phyloP scores from a whole-genome alignment of 441 rosid species.

The Jatropha podagrica region DNA sequence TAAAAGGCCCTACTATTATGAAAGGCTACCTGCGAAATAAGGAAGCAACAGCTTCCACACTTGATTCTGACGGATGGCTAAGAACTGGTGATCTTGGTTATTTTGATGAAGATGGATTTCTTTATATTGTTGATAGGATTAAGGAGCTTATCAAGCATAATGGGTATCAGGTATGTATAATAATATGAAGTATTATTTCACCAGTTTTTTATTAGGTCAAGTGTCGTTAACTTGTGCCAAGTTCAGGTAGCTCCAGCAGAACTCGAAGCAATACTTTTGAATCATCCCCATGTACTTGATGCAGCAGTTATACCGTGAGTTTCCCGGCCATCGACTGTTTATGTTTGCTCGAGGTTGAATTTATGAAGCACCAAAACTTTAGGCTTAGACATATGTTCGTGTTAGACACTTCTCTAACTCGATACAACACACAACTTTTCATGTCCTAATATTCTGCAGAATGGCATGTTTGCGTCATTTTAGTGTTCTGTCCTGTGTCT shows the following conservation, averaged over 20 bases:
- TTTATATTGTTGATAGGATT: conserved; percentile 55
- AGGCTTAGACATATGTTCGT: too few relatives aligned
- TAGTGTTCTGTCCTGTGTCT: too few relatives aligned
- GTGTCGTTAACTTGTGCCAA: background rate
- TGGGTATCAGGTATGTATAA: conserved; percentile 52
- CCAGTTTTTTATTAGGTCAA: background rate
- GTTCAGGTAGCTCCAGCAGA: conserved; percentile 74
- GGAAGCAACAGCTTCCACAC: conserved; percentile 48
- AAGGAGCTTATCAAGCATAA: conserved; percentile 78
- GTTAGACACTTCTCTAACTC: too few relatives aligned
- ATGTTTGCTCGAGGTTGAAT: too few relatives aligned
- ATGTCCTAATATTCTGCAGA: too few relatives aligned
- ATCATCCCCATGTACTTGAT: conserved; percentile 53
- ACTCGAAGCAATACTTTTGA: conserved; percentile 57
- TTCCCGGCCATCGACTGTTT: background rate
- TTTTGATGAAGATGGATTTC: conserved; percentile 57
- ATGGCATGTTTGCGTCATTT: too few relatives aligned
- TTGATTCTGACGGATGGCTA: conserved; percentile 56
- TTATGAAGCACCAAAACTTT: too few relatives aligned
- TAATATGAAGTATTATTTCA: background rate
- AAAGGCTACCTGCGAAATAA: conserved; percentile 48
- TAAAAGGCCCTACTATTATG: conserved; percentile 53
- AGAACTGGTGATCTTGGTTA: conserved; percentile 67
- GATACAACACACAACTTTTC: too few relatives aligned
- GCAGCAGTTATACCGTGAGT: conserved; percentile 70